Conservation (phyloP, 306 rosid species). For the Nissolia schottii region DNA sequence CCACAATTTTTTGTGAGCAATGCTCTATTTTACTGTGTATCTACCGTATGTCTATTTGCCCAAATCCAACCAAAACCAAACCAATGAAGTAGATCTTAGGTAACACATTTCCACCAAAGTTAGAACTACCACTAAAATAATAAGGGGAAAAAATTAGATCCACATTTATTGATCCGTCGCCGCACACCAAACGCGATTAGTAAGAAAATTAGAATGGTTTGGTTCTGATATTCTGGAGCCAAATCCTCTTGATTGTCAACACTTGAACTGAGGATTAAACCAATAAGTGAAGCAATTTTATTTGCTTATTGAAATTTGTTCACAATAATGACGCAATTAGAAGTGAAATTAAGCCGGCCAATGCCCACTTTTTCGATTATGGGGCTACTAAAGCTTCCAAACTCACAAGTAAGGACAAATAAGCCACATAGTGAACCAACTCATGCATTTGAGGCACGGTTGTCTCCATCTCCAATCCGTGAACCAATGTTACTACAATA, state of each 20-base stretch:
- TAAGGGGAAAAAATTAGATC: not conserved
- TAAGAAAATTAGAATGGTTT: constrained; percentile 16
- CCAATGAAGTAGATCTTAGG: constrained; percentile 28
- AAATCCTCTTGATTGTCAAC: constrained; percentile 10
- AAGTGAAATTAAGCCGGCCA: constrained; percentile 14
- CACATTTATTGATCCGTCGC: constrained; percentile 13
- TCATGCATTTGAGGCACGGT: not conserved
- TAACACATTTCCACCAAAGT: constrained; percentile 24
- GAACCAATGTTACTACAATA: not conserved
- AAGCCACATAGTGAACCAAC: constrained; percentile 25
- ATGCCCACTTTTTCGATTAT: constrained; percentile 22
- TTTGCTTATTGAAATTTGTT: constrained; percentile 20
- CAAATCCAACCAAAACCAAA: constrained; percentile 28
- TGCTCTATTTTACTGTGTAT: not conserved
- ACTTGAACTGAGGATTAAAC: not conserved
- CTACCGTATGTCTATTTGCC: not conserved
- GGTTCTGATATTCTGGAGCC: constrained; percentile 16
- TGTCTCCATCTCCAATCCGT: constrained; percentile 16
- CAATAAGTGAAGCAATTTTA: constrained; percentile 5
- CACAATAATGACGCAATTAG: constrained; percentile 14
- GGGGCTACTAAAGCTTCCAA: no score
- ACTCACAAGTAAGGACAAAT: constrained; percentile 5
- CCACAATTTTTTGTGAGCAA: not conserved
- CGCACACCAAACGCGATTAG: constrained; percentile 20
- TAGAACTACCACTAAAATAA: constrained; percentile 19